Percentiles rank a stretch among this genome's conserved stretches.
Conservation (phyloP, 768 basidiomycete species). For the Candolleomyces aberdarensis region DNA sequence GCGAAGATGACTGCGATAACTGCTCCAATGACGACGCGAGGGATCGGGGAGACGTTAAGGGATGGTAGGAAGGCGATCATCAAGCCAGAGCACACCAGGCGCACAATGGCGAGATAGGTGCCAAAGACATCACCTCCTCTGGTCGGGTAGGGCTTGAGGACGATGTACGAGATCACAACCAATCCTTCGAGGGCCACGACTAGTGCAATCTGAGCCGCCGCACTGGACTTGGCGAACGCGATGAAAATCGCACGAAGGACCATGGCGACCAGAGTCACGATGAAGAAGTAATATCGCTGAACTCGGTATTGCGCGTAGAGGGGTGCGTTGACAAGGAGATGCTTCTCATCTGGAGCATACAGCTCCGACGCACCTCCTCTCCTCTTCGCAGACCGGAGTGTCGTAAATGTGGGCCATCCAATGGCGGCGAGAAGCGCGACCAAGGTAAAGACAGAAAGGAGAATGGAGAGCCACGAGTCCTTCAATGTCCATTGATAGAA, state of each 20-base stretch:
- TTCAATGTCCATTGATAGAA: conserved; percentile 90
- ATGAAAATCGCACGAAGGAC: conserved; percentile 73
- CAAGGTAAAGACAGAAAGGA: conserved; percentile 74
- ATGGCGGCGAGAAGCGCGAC: conserved; percentile 49
- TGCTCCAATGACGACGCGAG: conserved; percentile 77
- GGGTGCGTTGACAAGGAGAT: conserved; percentile 47
- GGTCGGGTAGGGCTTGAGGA: conserved; percentile 62
- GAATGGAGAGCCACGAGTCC: conserved; percentile 83
- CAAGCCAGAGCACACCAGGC: conserved; percentile 67
- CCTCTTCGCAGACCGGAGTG: conserved; percentile 41
- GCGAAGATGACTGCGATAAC: conserved; percentile 71
- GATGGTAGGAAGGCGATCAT: conserved; percentile 75
- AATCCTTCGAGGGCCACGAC: conserved; percentile 64
- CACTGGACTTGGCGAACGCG: conserved; percentile 57
- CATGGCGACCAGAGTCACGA: conserved; percentile 51
- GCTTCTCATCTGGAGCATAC: conserved; percentile 26
- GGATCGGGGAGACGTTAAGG: conserved; percentile 66
- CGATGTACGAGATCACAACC: conserved; percentile 49
- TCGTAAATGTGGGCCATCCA: conserved; percentile 43
- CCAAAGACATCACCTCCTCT: conserved; percentile 69
- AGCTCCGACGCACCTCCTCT: conserved; percentile 24
- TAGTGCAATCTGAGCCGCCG: conserved; percentile 65
- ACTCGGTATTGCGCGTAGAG: conserved; percentile 66
- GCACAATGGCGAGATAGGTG: conserved; percentile 61
- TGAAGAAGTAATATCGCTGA: conserved; percentile 66